phyloP scores from a whole-genome alignment of 371 early-diverging fungal species.

The Mucor circinelloides region DNA sequence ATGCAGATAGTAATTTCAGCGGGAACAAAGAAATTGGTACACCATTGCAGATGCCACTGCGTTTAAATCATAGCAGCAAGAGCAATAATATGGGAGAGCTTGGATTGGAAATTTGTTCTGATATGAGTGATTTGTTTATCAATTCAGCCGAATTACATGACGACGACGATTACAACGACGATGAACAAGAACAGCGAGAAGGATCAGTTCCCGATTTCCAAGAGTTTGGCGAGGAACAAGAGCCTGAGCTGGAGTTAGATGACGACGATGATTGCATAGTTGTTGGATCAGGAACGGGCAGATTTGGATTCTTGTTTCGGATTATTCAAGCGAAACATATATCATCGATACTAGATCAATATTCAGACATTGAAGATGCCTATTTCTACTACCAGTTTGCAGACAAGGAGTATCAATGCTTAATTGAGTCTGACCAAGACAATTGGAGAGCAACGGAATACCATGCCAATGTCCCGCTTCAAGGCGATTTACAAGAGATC shows the following conservation, averaged over 20 bases:
- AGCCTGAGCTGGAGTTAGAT: background rate
- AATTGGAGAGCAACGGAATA: conserved; percentile 14
- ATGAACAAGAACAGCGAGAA: background rate
- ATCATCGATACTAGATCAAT: background rate
- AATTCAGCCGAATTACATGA: conserved; percentile 2
- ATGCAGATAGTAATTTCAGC: conserved; percentile 3
- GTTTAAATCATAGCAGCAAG: background rate
- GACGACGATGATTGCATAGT: conserved; percentile 3
- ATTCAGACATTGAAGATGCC: background rate
- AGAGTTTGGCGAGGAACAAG: conserved; percentile 1
- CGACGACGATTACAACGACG: background rate
- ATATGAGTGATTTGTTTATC: conserved; percentile 20
- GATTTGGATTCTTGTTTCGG: conserved; percentile 19
- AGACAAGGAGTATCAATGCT: conserved; percentile 10
- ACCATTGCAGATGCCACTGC: conserved; percentile 25
- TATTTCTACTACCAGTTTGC: conserved; percentile 19
- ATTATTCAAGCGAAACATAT: conserved; percentile 19
- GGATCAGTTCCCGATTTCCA: conserved; percentile 5
- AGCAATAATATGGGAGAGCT: conserved; percentile 1
- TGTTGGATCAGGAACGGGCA: conserved; percentile 14
- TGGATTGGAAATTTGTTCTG: conserved; percentile 29
- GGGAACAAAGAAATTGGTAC: conserved; percentile 23
- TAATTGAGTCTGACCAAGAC: conserved; percentile 1
- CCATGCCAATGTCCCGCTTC: background rate
- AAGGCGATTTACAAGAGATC: conserved; percentile 19